A percentile compares a stretch with the other conserved stretches of the same genome.
Conservation (phyloP, 495 filamentous ascomycete species). For the Geoglossum glabrum region DNA sequence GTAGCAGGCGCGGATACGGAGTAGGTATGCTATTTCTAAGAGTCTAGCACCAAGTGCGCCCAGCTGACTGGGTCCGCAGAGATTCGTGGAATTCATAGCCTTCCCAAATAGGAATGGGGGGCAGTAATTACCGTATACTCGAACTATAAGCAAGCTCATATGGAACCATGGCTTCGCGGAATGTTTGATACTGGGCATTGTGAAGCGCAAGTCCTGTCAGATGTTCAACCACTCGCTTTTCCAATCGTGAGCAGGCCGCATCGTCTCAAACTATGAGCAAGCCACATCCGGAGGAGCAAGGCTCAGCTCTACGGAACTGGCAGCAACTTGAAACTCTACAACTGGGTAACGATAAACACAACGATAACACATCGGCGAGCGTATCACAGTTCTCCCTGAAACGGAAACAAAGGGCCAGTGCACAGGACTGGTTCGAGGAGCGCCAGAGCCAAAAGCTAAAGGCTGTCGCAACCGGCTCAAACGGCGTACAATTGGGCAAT, state of each 20-base stretch:
- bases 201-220: not conserved
- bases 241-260: not conserved
- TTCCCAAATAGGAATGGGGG: not conserved
- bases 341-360: not conserved
- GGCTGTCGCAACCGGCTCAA: not conserved
- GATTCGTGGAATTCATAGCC: not conserved
- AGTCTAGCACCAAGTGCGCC: not conserved
- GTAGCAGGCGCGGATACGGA: not conserved
- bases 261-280: not conserved
- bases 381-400: not conserved
- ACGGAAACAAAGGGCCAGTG: not conserved
- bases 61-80: not conserved
- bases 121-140: not conserved
- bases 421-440: conserved; percentile 1
- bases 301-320: not conserved
- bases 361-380: not conserved
- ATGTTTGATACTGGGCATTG: not conserved
- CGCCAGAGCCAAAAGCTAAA: not conserved
- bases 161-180: not conserved
- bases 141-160: not conserved
- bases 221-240: not conserved
- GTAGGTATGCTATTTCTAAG: not conserved
- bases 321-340: not conserved
- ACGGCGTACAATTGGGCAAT: not conserved
- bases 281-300: not conserved